Evolutionary conservation across 2,329 filamentous ascomycete genomes (phyloP), one percentile per base, ranked within the genome.

Genomic region (Chaetothyriales sp.): DNA sequence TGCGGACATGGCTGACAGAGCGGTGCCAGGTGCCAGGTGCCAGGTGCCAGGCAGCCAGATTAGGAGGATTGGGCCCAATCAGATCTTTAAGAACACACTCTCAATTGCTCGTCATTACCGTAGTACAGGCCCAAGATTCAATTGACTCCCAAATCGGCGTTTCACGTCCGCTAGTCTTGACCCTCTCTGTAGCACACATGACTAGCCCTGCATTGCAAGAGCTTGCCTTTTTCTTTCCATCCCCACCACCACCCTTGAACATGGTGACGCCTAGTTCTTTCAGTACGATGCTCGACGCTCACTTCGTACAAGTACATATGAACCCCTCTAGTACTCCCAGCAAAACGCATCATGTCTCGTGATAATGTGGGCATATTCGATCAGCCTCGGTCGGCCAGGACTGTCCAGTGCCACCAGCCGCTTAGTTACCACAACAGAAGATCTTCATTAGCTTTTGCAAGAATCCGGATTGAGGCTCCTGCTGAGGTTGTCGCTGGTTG

Each of bases 401-500:
- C n/a, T 46, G 44, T 20, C 15, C 9, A 22, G 33, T 40, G 4
- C 33, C 33, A 40, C 10, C 33, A 5, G 33, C 15, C 15, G 9
- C 33, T 15, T 40, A 40, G 13, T 15, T 40, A 78, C 87, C 87
- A 72, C 90, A 97, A 80, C 90, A 97, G 53, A 95, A 75, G 54
- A 82, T 80, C 76, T 92, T 94, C 79, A 90, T 85, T 67, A 95
- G 76, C 76, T 95, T 95, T 73, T 94, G 86, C 73, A 89, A 82
- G 58, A 88, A 86, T 54, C 83, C 84, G 46, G 82, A 85, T 67
- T 90, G 85, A 60, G 82, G 76, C 66, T 92, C 84, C 58, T 77
- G 75, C 70, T 78, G 67, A 70, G 71, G 64, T 50, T 55, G 54
- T 22, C 59, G 54, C 58, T 76, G 71, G 65, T 78, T 77, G 59